Evolutionary conservation across 2,329 filamentous ascomycete species (phyloP).

Genomic region (Alternaria atra): DNA sequence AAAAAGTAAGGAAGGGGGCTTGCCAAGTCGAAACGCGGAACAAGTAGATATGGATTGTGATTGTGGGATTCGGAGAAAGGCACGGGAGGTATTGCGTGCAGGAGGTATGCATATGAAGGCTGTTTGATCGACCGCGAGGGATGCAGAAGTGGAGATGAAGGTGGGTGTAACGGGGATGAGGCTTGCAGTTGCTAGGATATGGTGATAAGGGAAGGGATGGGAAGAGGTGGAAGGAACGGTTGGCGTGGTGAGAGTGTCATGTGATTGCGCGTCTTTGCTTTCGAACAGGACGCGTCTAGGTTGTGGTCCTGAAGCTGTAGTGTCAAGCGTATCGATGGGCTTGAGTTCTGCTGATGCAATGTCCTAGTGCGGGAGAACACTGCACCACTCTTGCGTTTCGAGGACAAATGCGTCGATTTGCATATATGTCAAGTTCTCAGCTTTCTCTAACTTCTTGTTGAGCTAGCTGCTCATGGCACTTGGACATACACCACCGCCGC

Average conservation of each 20-base stretch:
- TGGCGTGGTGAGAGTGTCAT: background rate
- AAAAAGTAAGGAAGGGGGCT: background rate
- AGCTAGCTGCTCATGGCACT: too few species aligned
- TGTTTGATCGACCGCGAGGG: constrained; percentile 7
- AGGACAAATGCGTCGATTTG: too few species aligned
- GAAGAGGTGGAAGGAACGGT: background rate
- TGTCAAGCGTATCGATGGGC: too few species aligned
- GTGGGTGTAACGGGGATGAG: background rate
- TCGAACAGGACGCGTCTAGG: background rate
- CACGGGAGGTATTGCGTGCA: background rate
- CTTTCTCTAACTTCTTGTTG: too few species aligned
- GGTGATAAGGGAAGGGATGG: background rate
- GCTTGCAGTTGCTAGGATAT: background rate
- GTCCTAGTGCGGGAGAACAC: too few species aligned
- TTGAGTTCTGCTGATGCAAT: too few species aligned
- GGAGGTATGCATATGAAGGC: constrained; percentile 15
- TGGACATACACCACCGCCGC: too few species aligned
- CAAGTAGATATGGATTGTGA: background rate
- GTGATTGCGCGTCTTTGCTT: background rate
- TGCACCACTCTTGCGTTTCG: too few species aligned
- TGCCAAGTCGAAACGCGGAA: background rate
- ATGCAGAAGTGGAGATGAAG: background rate
- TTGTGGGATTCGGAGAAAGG: background rate
- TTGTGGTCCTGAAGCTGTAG: background rate
- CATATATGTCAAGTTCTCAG: too few species aligned